Percentiles rank a stretch among this genome's conserved stretches.
phyloP scores from a whole-genome alignment of 2,329 filamentous ascomycete species.

The Plectosphaerella sp. region DNA sequence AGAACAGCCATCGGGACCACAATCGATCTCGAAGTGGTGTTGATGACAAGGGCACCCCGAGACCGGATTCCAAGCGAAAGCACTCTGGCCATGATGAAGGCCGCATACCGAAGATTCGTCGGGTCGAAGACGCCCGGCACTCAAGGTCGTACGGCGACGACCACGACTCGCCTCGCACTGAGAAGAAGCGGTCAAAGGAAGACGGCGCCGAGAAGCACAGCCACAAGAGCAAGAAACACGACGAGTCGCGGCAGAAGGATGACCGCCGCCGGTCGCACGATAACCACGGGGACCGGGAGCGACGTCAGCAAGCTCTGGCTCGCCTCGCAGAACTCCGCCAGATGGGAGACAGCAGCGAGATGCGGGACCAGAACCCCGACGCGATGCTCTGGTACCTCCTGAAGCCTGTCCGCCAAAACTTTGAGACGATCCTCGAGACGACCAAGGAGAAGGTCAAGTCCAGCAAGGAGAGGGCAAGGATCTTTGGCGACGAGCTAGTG shows the following conservation, averaged over 20 bases:
- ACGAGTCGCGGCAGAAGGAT: slow-evolving; percentile 24
- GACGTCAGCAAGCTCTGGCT: slow-evolving; percentile 33
- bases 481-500: slow-evolving; percentile 57
- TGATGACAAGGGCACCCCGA: slow-evolving; percentile 46
- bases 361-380: slow-evolving; percentile 39
- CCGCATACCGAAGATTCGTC: slow-evolving; percentile 37
- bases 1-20: slow-evolving; percentile 42
- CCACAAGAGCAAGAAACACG: slow-evolving; percentile 30
- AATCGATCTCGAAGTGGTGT: slow-evolving; percentile 45
- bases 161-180: slow-evolving; percentile 23
- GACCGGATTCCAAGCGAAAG: slow-evolving; percentile 57
- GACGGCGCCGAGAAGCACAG: slow-evolving; percentile 12
- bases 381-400: slow-evolving; percentile 45
- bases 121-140: slow-evolving; percentile 34
- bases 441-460: slow-evolving; percentile 60
- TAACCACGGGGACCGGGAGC: slow-evolving; percentile 20
- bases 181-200: slow-evolving; percentile 23
- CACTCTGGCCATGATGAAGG: slow-evolving; percentile 45
- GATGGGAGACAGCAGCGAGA: slow-evolving; percentile 45
- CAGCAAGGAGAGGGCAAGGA: slow-evolving; percentile 55
- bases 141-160: slow-evolving; percentile 30
- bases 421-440: slow-evolving; percentile 55
- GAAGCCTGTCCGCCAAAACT: slow-evolving; percentile 55
- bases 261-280: slow-evolving; percentile 20
- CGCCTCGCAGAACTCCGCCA: slow-evolving; percentile 38